Conservation (phyloP, 352 stramenopile genomes). For the Globisporangium cylindrosporum region DNA sequence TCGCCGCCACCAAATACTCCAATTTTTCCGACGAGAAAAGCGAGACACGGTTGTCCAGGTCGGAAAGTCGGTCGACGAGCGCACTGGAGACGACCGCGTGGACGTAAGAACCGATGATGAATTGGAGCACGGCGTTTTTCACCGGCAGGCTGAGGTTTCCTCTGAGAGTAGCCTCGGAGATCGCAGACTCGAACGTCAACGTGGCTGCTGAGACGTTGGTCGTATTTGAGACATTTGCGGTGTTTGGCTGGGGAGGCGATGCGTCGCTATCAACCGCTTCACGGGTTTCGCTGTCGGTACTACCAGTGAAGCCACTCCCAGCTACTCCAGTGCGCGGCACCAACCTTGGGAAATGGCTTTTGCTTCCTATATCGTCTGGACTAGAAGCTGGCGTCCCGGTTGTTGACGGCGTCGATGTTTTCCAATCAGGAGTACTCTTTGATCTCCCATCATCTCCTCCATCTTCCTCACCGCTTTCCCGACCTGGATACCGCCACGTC, state of each 20-base stretch:
- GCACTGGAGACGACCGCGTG: not conserved
- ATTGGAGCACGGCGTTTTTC: not conserved
- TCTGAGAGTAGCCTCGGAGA: not conserved
- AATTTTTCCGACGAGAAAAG: not conserved
- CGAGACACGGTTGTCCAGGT: not conserved
- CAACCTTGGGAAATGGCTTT: conserved; percentile 3
- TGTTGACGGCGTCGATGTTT: not conserved
- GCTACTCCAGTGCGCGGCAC: not conserved
- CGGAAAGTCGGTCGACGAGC: not conserved
- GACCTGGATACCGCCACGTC: not conserved
- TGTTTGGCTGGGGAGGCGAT: not conserved
- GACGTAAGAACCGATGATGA: not conserved
- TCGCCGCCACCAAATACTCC: not conserved
- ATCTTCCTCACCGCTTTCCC: not conserved
- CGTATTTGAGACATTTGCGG: not conserved
- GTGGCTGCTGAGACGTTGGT: not conserved
- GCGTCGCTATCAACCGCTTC: not conserved
- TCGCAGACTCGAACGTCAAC: conserved; percentile 1
- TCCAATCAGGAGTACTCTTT: not conserved
- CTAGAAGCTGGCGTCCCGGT: not conserved
- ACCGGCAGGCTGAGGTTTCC: not conserved
- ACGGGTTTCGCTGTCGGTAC: not conserved
- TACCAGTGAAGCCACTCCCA: not conserved
- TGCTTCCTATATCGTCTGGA: not conserved
- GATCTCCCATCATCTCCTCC: not conserved